Base-by-base conservation (phyloP, 2,329 filamentous ascomycete genomes). In the Monilinia laxa region DNA sequence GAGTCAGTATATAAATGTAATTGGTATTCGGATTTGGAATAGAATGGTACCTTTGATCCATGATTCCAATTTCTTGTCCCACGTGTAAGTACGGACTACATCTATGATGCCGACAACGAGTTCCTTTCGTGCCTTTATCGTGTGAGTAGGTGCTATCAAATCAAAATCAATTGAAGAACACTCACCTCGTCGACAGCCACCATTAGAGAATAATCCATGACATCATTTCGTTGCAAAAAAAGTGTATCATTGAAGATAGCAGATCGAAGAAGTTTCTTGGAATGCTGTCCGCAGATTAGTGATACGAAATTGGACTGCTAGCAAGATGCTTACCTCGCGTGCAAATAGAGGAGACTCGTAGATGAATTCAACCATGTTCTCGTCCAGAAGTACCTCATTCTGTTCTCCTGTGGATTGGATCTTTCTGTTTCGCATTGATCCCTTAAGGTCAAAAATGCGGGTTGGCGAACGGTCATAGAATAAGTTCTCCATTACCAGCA, bases 121-220 rank as follows among this genome's bases (percentile, higher is more conserved):
- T 79, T 99, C 94, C 74, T 94, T 93, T 70, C 88, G 86, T 49
- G 84, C 84, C 70, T 74, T 47, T 16, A 54, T 11, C 20, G 23
- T 23, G 60, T 70, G 38, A 69, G 60, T 70, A 40, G 68, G 23
- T n/a, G 11, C n/a, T 38, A 11, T 25, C 20, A 4, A 40, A 38
- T 51, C n/a, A 7, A 20, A 38, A 7, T 40, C 10, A 20, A 14
- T 16, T 25, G 18, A 40, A 47, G 5, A 20, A 25, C 16, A 63
- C 57, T 40, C 64, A 71, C 69, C 77, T 97, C 95, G 74, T 99
- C 94, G 55, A 99, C 96, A 0, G 94, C 96, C 65, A 97, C 93
- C 95, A 99, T 99, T 55, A 99, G 85, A 31, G 90, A 95, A 80
- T 99, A 99, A 79, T 99, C 95, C 95, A 99, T 99, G 65, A 99